Base-by-base conservation (phyloP, 257 asterid species). In the Parsonsia alboflavescens region DNA sequence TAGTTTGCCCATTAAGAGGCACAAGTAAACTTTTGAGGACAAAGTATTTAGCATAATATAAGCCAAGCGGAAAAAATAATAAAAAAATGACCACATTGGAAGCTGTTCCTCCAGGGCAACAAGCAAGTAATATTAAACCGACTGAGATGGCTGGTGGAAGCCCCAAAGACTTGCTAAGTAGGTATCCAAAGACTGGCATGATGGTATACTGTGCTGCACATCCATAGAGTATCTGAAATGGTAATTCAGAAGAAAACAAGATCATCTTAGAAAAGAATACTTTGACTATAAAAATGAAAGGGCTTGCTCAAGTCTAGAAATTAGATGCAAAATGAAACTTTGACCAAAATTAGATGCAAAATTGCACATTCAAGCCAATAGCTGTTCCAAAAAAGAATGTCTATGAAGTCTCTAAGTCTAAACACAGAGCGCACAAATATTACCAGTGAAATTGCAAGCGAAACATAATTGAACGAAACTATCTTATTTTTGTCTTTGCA, bases 31-130 rank as follows among this genome's bases (percentile, higher is more conserved):
- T 2, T 22, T 28, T 21, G 8, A 50, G 24, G 57, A 6, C 13
- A 50, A 19, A 15, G 44, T 36, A 24, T 24, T 24, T 36, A 12
- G 12, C 11, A 6, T 16, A 21, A 46, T 28, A 50, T 28, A 49
- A 53, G n/a, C 30, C 41, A 61, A 39, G 24, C n/a, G 46, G 39
- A 62, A 16, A 22, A 67, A 66, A 30, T 26, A 49, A 46, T 77
- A 64, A 81, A 64, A 81, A 22, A 39, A 91, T 83, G 87, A 93
- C 98, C 96, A 93, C 98, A 45, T 93, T 93, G 74, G 98, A 93
- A 26, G 98, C 97, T 5, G 98, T 89, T 26, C 98, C 98, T 1
- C 98, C 98, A 0, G 98, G 98, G 77, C 96, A 93, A 79, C 98
- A 91, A 68, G 93, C 80, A 77, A 93, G 94, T 83, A 93, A 76